Evolutionary conservation across 148 eudicot genomes (phyloP).

Genomic region (Rhododendron kiyosumense): DNA sequence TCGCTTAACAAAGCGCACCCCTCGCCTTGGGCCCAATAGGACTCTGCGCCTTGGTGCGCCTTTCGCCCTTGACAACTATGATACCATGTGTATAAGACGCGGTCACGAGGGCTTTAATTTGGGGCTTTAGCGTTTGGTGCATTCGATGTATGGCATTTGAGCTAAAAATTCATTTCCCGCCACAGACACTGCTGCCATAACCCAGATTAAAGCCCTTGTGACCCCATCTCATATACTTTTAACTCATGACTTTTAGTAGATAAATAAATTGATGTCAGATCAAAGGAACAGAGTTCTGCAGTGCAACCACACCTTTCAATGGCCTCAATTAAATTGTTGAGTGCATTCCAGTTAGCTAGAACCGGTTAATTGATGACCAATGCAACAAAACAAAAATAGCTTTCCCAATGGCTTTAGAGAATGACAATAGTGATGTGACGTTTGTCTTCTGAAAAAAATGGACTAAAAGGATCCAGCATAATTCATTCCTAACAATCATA

Average conservation of each 20-base stretch:
- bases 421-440: not conserved
- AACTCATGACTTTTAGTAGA: not conserved
- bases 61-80: no score
- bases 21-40: no score
- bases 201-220: no score
- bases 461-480: not conserved
- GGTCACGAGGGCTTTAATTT: no score
- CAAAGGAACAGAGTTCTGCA: not conserved
- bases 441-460: not conserved
- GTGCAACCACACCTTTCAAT: not conserved
- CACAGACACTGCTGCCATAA: no score
- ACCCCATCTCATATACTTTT: not conserved
- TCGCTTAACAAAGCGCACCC: no score
- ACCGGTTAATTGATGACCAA: not conserved
- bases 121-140: no score
- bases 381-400: not conserved
- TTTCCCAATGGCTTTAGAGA: not conserved
- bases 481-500: not conserved
- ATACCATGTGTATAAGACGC: no score
- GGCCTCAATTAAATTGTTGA: not conserved
- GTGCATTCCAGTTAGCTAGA: not conserved
- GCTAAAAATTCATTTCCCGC: no score
- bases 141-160: no score
- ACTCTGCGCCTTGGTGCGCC: no score
- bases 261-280: not conserved